Base-by-base conservation (phyloP, 306 rosid genomes). In the Malus orientalis region DNA sequence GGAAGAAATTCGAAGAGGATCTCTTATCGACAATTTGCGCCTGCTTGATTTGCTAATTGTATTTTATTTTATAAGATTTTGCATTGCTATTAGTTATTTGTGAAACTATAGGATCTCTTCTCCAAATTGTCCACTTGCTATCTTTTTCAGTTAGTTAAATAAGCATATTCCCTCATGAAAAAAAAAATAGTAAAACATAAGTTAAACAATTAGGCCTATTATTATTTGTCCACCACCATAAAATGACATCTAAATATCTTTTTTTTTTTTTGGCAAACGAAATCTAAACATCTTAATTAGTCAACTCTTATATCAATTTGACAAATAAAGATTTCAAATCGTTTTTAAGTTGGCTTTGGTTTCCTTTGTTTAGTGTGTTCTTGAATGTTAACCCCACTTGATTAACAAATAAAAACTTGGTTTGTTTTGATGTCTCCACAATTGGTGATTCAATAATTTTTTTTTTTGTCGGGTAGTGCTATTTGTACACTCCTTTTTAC, bases 251-350 rank as follows among this genome's bases (percentile, higher is more conserved):
- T 20, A 55, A 49, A 8, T 5, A n/a, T 57, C 67, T 80, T 72
- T 27, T 2, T 27, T 27, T 27, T 27, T 27, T 27, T 27, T 27
- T 27, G 29, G 29, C 29, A 74, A 71, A 70, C 36, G 64, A 77
- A 65, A 74, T 45, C 64, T 20, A 55, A 49, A 8, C 25, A n/a
- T 57, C 67, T 80, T 72, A 5, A 51, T 51, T 51, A 68, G 89
- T 87, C 87, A 85, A 85, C 89, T 78, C 81, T 60, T 68, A 38
- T 20, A 71, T 73, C 76, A 76, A 69, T 49, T 49, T n/a, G 47
- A 55, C 55, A 51, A 51, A 16, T 18, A 51, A 51, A 15, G 55
- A 15, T 51, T 6, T 49, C 20, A 49, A 54, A 76, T 70, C 10
- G 67, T 54, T 32, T 27, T 70, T 15, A 60, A 33, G 40, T 23